Evolutionary conservation across 2,329 filamentous ascomycete genomes (phyloP).

Genomic region (Rhinocladiella mackenziei): DNA sequence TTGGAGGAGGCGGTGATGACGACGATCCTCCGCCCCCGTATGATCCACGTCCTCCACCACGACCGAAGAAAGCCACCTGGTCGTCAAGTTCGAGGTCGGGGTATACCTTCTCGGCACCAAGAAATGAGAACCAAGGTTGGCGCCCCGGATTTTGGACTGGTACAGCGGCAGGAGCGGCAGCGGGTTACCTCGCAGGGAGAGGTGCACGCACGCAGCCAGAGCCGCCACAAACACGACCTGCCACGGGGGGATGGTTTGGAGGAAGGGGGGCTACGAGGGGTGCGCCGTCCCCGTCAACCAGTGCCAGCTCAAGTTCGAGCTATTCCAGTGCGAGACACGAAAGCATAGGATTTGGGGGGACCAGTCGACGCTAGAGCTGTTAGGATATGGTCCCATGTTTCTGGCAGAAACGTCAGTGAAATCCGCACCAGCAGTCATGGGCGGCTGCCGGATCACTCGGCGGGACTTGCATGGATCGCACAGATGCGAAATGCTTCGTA

Average conservation of each 20-base stretch:
- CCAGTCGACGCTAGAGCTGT: slow-evolving; percentile 36
- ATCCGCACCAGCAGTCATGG: background rate
- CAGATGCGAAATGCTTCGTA: too few species aligned
- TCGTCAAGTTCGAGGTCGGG: slow-evolving; percentile 26
- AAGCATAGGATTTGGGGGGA: slow-evolving; percentile 47
- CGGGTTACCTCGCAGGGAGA: slow-evolving; percentile 42
- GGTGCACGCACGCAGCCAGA: slow-evolving; percentile 28
- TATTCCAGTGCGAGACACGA: slow-evolving; percentile 33
- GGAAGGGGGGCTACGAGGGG: slow-evolving; percentile 35
- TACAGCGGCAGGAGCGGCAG: slow-evolving; percentile 39
- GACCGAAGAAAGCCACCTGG: slow-evolving; percentile 38
- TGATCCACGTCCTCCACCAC: slow-evolving; percentile 35
- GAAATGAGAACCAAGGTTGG: slow-evolving; percentile 35
- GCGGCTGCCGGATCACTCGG: too few species aligned
- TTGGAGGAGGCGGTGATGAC: slow-evolving; percentile 34
- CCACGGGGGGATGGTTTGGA: slow-evolving; percentile 20
- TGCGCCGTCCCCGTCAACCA: slow-evolving; percentile 20
- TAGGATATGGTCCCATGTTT: background rate
- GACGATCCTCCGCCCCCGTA: slow-evolving; percentile 41
- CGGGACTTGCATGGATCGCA: too few species aligned
- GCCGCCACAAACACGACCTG: slow-evolving; percentile 15
- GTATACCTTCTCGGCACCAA: slow-evolving; percentile 3
- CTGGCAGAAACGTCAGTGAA: background rate
- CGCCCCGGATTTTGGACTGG: slow-evolving; percentile 48
- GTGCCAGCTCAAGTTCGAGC: slow-evolving; percentile 23